phyloP scores from a whole-genome alignment of 768 basidiomycete species.

The Panaeolus papilionaceus region DNA sequence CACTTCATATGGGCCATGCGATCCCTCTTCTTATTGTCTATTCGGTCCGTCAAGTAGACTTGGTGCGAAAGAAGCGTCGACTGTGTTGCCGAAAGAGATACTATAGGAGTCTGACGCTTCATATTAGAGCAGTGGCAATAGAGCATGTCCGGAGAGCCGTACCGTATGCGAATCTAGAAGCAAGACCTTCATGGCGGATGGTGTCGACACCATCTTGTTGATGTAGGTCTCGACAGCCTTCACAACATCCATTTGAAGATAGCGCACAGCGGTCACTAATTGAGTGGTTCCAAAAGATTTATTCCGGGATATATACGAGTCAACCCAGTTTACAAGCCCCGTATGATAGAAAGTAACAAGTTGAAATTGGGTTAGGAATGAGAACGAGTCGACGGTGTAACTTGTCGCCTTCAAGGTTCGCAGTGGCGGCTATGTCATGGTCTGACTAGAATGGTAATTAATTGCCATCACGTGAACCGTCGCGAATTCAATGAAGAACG shows the following conservation, averaged over 20 bases:
- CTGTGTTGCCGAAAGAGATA: constrained; percentile 94
- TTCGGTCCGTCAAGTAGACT: constrained; percentile 96
- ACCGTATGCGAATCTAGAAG: constrained; percentile 95
- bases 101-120: constrained; percentile 83
- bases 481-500: too few relatives aligned
- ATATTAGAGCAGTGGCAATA: constrained; percentile 10
- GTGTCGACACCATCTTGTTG: constrained; percentile 84
- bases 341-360: neutral
- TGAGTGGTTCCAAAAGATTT: neutral
- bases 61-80: constrained; percentile 93
- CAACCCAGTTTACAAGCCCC: neutral
- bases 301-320: neutral
- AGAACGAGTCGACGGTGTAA: neutral
- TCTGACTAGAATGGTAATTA: constrained; percentile 2
- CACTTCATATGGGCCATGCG: constrained; percentile 97
- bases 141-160: constrained; percentile 29
- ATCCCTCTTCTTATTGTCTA: constrained; percentile 93
- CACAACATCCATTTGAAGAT: constrained; percentile 81
- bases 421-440: constrained; percentile 10
- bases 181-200: constrained; percentile 93
- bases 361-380: neutral
- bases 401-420: neutral
- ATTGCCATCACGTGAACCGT: neutral
- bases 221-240: constrained; percentile 96
- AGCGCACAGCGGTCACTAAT: neutral